These are phyloP conservation scores for Didymella pinodella DNA, from an alignment of 2,329 filamentous ascomycete species.

Conservation along the genomic window DNA sequence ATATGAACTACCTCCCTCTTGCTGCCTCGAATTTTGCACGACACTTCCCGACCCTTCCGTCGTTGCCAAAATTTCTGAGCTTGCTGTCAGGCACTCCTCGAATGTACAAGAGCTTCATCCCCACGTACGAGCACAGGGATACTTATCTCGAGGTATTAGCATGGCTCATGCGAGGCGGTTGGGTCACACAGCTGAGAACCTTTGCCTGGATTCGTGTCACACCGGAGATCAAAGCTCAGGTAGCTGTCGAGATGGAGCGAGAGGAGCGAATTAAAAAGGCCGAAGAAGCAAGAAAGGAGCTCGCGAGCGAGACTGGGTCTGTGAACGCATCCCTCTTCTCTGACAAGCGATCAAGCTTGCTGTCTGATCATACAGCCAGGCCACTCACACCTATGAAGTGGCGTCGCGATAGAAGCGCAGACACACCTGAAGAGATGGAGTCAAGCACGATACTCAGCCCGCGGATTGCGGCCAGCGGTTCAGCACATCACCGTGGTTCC, in stretches of 20 bases:
- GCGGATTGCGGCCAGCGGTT: conserved; percentile 23
- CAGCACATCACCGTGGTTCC: conserved; percentile 37
- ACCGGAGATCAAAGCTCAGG: conserved; percentile 81
- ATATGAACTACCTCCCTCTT: conserved; percentile 73
- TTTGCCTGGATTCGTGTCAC: conserved; percentile 89
- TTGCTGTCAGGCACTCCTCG: conserved; percentile 81
- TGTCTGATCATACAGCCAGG: conserved; percentile 36
- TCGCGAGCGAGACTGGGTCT: conserved; percentile 44
- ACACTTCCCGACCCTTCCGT: conserved; percentile 82
- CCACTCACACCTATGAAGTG: conserved; percentile 44
- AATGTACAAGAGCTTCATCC: conserved; percentile 83
- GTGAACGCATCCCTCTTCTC: conserved; percentile 39
- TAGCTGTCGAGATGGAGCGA: conserved; percentile 72
- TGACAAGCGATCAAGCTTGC: conserved; percentile 42
- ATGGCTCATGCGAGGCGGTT: conserved; percentile 90
- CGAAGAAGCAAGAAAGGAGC: conserved; percentile 39
- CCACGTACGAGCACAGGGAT: conserved; percentile 84
- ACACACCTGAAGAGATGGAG: conserved; percentile 40
- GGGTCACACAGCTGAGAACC: conserved; percentile 91
- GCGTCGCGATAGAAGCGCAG: conserved; percentile 27
- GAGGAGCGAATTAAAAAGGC: conserved; percentile 45
- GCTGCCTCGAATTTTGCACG: conserved; percentile 77
- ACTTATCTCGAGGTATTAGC: conserved; percentile 90
- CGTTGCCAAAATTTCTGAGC: conserved; percentile 85
- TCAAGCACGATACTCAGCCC: conserved; percentile 42